These are phyloP conservation scores for Rhynchosporium agropyri DNA, from an alignment of 2,329 filamentous ascomycete species.

Conservation along the genomic window DNA sequence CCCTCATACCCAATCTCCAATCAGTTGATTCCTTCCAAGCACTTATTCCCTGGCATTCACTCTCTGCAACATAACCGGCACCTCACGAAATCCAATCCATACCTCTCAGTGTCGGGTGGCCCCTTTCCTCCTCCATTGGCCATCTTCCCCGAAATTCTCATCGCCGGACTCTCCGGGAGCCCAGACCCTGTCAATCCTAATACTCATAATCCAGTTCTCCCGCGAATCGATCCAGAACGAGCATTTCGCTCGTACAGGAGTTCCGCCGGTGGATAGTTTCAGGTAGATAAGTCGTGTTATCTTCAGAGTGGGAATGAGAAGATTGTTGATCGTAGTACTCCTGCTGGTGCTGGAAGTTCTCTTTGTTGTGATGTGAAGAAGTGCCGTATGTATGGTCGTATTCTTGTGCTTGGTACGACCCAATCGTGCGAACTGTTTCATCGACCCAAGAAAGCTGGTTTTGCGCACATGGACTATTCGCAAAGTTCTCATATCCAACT, in stretches of 20 bases:
- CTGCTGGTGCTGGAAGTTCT: conserved; percentile 14
- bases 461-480: not conserved
- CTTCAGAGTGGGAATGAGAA: conserved; percentile 4
- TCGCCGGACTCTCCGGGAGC: conserved; percentile 25
- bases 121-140: conserved; percentile 22
- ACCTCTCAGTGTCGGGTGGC: conserved; percentile 20
- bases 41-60: conserved; percentile 8
- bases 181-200: conserved; percentile 29
- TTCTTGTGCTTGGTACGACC: conserved; percentile 5
- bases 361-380: conserved; percentile 18
- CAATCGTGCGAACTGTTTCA: not conserved
- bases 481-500: conserved; percentile 22
- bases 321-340: conserved; percentile 26
- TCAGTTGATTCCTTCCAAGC: not conserved
- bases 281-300: conserved; percentile 16
- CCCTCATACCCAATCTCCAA: not conserved
- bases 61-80: conserved; percentile 34
- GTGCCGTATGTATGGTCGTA: conserved; percentile 37
- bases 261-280: conserved; percentile 19
- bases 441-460: conserved; percentile 5
- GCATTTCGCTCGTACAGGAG: conserved; percentile 33
- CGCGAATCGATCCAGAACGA: conserved; percentile 35
- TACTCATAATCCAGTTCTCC: conserved; percentile 34
- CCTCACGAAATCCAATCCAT: conserved; percentile 36
- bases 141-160: conserved; percentile 23